Percentiles rank a stretch among this genome's conserved stretches.
Conservation (phyloP, 148 eudicot species). For the Rhododendron simsii region DNA sequence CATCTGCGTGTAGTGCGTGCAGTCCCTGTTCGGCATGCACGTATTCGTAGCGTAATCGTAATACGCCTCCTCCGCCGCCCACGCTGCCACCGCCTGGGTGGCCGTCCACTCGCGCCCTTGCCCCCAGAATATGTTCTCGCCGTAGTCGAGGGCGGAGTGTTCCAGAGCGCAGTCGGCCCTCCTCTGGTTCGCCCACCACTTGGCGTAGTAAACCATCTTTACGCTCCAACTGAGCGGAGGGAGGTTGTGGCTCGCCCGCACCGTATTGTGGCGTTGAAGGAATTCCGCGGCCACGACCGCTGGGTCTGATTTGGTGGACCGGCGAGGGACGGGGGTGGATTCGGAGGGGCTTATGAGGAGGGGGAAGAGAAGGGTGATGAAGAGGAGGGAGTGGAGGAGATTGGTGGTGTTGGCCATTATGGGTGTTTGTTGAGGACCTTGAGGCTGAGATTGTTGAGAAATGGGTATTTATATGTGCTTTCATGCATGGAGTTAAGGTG, state of each 20-base stretch:
- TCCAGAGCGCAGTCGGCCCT: not conserved
- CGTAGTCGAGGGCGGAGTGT: not conserved
- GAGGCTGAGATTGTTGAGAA: not conserved
- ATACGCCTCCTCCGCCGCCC: slow-evolving; percentile 17
- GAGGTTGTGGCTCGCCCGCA: not conserved
- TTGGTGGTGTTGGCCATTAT: not conserved
- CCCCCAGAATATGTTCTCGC: not conserved
- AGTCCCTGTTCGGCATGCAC: slow-evolving; percentile 21
- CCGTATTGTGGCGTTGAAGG: not conserved
- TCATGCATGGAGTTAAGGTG: too few species aligned
- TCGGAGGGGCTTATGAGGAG: not conserved
- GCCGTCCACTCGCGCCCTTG: slow-evolving; percentile 1
- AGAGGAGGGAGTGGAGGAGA: not conserved
- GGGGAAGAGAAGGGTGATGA: not conserved
- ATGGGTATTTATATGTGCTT: too few species aligned
- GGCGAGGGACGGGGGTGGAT: not conserved
- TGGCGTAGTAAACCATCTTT: not conserved
- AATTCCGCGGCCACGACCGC: not conserved
- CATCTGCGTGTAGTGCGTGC: slow-evolving; percentile 34
- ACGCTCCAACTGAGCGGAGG: not conserved
- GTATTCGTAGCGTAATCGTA: slow-evolving; percentile 14
- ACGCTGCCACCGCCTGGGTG: slow-evolving; percentile 20
- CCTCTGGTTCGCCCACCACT: slow-evolving; percentile 14
- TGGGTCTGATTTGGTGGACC: not conserved
- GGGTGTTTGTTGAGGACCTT: not conserved